phyloP scores from a whole-genome alignment of 2,329 filamentous ascomycete genomes.

The Trematosphaeria pertusa region DNA sequence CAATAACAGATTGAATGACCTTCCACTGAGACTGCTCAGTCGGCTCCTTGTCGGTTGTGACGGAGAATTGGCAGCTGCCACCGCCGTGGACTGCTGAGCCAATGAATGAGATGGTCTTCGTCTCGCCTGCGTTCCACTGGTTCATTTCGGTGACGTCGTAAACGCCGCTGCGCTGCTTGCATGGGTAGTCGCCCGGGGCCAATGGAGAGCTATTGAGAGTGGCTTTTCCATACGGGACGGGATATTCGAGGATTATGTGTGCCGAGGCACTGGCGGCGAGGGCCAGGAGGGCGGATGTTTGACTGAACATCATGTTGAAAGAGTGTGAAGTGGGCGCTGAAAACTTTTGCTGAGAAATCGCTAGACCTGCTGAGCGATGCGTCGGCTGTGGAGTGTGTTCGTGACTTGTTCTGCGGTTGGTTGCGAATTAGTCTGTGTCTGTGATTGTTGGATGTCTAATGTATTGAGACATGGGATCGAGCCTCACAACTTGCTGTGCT shows the following conservation, averaged over 20 bases:
- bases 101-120: slow-evolving; percentile 33
- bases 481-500: too few relatives aligned
- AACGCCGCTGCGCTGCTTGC: slow-evolving; percentile 68
- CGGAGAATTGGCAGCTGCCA: slow-evolving; percentile 86
- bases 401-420: not conserved
- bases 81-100: slow-evolving; percentile 79
- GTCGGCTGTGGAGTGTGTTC: slow-evolving; percentile 20
- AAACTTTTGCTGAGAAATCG: slow-evolving; percentile 36
- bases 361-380: slow-evolving; percentile 49
- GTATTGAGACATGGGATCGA: too few relatives aligned
- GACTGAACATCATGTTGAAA: slow-evolving; percentile 57
- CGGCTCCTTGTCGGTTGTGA: slow-evolving; percentile 80
- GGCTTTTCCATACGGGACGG: slow-evolving; percentile 65
- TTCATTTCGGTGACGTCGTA: slow-evolving; percentile 65
- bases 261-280: slow-evolving; percentile 68
- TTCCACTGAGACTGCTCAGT: slow-evolving; percentile 71
- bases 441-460: too few relatives aligned
- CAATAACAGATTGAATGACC: slow-evolving; percentile 87
- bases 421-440: too few relatives aligned
- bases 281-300: slow-evolving; percentile 58
- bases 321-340: slow-evolving; percentile 26
- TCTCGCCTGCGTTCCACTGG: slow-evolving; percentile 63
- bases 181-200: slow-evolving; percentile 73
- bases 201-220: slow-evolving; percentile 71
- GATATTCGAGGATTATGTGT: slow-evolving; percentile 77